Percentiles rank a stretch among this genome's conserved stretches.
These are phyloP conservation scores for Areca catechu DNA, from an alignment of 176 grass and related monocot genomes.

Conservation along the genomic window DNA sequence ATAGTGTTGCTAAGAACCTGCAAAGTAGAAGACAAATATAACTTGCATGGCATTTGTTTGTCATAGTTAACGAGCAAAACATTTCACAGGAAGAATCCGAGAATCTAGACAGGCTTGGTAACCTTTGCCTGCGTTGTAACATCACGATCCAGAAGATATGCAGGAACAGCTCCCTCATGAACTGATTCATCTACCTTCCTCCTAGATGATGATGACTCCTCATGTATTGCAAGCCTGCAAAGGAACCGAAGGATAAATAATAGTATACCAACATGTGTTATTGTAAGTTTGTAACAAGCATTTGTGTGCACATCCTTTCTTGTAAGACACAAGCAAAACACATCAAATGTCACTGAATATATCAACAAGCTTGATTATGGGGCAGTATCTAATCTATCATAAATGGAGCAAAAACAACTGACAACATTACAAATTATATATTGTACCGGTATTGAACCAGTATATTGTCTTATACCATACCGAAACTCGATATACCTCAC, in stretches of 20 bases:
- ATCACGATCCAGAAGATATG: conserved; percentile 88
- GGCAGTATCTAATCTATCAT: too few species aligned
- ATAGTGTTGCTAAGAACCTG: conserved; percentile 90
- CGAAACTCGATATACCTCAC: too few species aligned
- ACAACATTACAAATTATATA: too few species aligned
- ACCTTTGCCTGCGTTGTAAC: conserved; percentile 66
- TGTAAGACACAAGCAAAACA: too few species aligned
- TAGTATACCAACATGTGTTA: too few species aligned
- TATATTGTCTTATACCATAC: too few species aligned
- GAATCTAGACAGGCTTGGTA: not conserved
- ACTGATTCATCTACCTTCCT: conserved; percentile 62
- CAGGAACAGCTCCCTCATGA: conserved; percentile 63
- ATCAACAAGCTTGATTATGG: too few species aligned
- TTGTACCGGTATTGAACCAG: too few species aligned
- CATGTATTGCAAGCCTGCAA: conserved; percentile 73
- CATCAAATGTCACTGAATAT: too few species aligned
- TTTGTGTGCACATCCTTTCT: too few species aligned
- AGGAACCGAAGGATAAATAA: not conserved
- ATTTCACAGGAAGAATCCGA: not conserved
- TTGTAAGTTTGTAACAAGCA: too few species aligned
- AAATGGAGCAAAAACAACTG: too few species aligned
- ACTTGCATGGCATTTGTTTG: not conserved
- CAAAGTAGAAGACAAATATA: not conserved
- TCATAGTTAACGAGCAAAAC: not conserved
- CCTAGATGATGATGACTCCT: conserved; percentile 65